Evolutionary conservation across 75 land plant genomes (phyloP).

Genomic region (Cryptomeria japonica): DNA sequence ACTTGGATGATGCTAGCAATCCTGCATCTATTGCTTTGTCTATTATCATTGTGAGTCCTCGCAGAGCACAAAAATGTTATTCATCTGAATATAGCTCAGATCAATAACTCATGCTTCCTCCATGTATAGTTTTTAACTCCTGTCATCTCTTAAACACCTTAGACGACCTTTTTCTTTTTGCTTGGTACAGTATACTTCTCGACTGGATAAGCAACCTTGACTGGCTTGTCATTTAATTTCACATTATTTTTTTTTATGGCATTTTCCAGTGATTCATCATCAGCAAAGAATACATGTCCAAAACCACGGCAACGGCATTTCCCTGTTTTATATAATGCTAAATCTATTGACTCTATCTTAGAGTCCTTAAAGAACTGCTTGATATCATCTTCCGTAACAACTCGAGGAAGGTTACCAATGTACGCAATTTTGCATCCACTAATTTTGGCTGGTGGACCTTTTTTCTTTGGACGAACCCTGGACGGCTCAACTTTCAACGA

Average conservation of each 20-base stretch:
- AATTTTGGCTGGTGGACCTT: conserved; percentile 28
- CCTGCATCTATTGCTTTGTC: no score
- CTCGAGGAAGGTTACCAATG: conserved; percentile 56
- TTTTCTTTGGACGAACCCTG: no score
- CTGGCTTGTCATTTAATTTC: conserved; percentile 35
- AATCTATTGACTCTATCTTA: conserved; percentile 28
- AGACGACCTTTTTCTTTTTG: no score
- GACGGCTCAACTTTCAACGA: background rate
- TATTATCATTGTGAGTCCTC: no score
- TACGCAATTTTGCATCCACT: conserved; percentile 48
- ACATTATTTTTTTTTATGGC: conserved; percentile 41
- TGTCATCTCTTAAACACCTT: no score
- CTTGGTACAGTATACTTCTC: no score
- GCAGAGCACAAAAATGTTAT: no score
- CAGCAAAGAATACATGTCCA: conserved; percentile 48
- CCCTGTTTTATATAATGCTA: conserved; percentile 34
- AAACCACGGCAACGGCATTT: conserved; percentile 30
- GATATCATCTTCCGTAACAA: conserved; percentile 30
- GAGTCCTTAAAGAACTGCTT: conserved; percentile 28
- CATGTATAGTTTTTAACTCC: no score
- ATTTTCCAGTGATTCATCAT: conserved; percentile 49
- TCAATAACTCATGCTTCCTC: no score
- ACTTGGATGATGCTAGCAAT: no score
- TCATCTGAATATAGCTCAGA: no score
- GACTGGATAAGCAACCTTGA: conserved; percentile 53